These are phyloP conservation scores for Exophiala bonariae DNA, from an alignment of 2,329 filamentous ascomycete species.

Conservation along the genomic window DNA sequence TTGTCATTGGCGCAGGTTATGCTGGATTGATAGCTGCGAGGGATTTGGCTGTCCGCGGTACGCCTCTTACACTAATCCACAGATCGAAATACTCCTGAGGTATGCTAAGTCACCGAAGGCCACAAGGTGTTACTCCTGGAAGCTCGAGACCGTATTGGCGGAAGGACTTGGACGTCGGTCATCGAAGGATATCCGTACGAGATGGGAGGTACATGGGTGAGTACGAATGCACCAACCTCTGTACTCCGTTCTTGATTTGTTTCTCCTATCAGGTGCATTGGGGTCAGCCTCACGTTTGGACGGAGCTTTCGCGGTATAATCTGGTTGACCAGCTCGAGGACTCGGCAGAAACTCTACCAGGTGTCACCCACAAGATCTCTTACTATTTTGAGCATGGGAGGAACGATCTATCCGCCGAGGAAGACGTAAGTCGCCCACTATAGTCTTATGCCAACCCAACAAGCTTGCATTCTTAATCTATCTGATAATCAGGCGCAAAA, in stretches of 20 bases:
- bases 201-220: constrained; percentile 53
- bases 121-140: constrained; percentile 47
- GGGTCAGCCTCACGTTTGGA: constrained; percentile 44
- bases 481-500: constrained; percentile 2
- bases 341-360: constrained; percentile 42
- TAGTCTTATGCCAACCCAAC: too few species aligned
- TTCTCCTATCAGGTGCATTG: too few species aligned
- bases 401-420: not conserved
- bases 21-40: constrained; percentile 33
- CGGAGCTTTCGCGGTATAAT: constrained; percentile 47
- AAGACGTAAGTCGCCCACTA: not conserved
- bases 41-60: constrained; percentile 30
- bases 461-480: not conserved
- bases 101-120: too few species aligned
- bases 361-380: constrained; percentile 34
- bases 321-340: constrained; percentile 42
- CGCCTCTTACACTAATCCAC: not conserved
- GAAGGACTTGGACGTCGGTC: constrained; percentile 47
- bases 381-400: constrained; percentile 4
- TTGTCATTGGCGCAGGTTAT: constrained; percentile 27
- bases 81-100: too few species aligned
- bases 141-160: constrained; percentile 50
- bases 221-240: too few species aligned
- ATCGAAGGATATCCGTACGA: constrained; percentile 47
- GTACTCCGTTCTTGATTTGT: too few species aligned